These are phyloP conservation scores for Phlebiopsis flavidoalba DNA, from an alignment of 768 basidiomycete species.

Conservation along the genomic window DNA sequence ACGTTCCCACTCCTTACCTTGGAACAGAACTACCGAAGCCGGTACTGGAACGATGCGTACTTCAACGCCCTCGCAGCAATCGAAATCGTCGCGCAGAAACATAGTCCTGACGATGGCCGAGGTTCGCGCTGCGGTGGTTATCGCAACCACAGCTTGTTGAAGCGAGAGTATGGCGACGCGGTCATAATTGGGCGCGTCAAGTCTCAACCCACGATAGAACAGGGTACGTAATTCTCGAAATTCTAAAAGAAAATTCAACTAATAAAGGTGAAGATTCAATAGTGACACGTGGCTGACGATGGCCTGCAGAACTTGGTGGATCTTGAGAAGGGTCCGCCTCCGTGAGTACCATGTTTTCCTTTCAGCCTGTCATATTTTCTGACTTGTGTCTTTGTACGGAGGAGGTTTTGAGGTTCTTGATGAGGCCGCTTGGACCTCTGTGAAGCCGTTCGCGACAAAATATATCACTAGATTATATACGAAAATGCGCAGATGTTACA, in stretches of 20 bases:
- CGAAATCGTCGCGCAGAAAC: conserved; percentile 26
- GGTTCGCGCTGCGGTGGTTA: conserved; percentile 16
- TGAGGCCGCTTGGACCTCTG: conserved; percentile 15
- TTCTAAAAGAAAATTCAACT: too few relatives aligned
- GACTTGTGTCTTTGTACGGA: conserved; percentile 7
- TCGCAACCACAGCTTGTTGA: conserved; percentile 39
- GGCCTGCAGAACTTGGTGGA: conserved; percentile 39
- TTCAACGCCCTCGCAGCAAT: conserved; percentile 30
- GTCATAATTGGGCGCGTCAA: conserved; percentile 63
- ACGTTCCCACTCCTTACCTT: conserved; percentile 21
- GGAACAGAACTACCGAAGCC: conserved; percentile 33
- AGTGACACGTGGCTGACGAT: background rate
- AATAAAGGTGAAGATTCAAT: too few relatives aligned
- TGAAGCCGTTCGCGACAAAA: conserved; percentile 10
- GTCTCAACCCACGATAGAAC: conserved; percentile 46
- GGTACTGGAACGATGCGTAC: conserved; percentile 29
- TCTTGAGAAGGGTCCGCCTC: conserved; percentile 51
- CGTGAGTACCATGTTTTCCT: conserved; percentile 29
- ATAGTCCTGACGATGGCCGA: conserved; percentile 36
- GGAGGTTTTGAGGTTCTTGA: conserved; percentile 15
- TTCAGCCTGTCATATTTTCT: background rate
- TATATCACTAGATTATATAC: conserved; percentile 4
- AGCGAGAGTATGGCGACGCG: conserved; percentile 42
- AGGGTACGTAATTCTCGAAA: background rate
- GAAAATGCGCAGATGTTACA: too few relatives aligned